These are phyloP conservation scores for Rickenella mellea DNA, from an alignment of 768 basidiomycete genomes.

Conservation along the genomic window DNA sequence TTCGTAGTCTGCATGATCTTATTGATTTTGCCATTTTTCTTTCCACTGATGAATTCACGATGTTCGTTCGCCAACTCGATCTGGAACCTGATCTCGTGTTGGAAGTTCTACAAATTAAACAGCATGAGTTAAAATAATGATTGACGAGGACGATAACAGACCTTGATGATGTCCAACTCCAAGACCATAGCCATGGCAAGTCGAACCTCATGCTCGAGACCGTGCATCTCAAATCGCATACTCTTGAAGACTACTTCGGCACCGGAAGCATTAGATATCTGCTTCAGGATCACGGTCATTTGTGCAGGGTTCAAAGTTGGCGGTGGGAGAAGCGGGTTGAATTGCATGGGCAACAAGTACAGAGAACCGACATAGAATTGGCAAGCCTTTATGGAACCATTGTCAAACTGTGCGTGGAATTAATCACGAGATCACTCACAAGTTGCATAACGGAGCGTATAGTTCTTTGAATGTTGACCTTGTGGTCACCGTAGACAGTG, in stretches of 20 bases:
- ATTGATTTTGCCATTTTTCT: slow-evolving; percentile 99
- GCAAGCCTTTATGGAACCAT: slow-evolving; percentile 54
- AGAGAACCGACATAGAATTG: slow-evolving; percentile 96
- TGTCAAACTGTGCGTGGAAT: not conserved
- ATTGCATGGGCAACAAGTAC: slow-evolving; percentile 91
- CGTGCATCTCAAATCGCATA: slow-evolving; percentile 97
- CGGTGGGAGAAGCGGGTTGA: slow-evolving; percentile 84
- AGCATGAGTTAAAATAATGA: not conserved
- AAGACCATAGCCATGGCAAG: slow-evolving; percentile 77
- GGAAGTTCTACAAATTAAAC: slow-evolving; percentile 54
- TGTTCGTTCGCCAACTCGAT: slow-evolving; percentile 97
- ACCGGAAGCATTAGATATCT: slow-evolving; percentile 77
- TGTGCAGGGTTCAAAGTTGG: slow-evolving; percentile 73
- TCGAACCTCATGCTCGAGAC: slow-evolving; percentile 85
- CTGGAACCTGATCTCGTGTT: slow-evolving; percentile 97
- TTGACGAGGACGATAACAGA: slow-evolving; percentile 18
- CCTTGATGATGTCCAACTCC: slow-evolving; percentile 89
- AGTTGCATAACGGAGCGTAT: slow-evolving; percentile 92
- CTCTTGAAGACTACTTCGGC: slow-evolving; percentile 95
- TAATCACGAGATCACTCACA: slow-evolving; percentile 47
- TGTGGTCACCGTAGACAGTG: slow-evolving; percentile 87
- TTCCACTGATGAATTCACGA: slow-evolving; percentile 96
- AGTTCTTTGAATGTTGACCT: slow-evolving; percentile 90
- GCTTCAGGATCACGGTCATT: slow-evolving; percentile 76
- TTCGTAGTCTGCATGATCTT: slow-evolving; percentile 98